Evolutionary conservation across 345 rosid species (phyloP), one percentile per base, ranked within the genome.

Genomic region (Chamaenerion angustifolium): DNA sequence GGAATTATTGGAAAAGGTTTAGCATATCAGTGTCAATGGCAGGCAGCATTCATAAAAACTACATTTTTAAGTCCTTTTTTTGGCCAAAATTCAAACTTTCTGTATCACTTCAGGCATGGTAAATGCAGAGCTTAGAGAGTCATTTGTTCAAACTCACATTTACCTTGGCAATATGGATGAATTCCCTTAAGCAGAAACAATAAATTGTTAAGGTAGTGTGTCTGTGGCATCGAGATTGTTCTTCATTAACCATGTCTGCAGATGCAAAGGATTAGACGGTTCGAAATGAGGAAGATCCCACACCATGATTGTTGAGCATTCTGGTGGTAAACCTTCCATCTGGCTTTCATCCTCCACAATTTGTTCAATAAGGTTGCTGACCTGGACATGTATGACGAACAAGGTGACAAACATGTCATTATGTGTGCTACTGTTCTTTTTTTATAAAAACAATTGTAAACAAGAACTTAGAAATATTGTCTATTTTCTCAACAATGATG

Each of bases 311-410:
- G 56, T 68, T 15, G 75, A 71, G 66, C 82, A 76, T 45, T 71
- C 42, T 11, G 65, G 69, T 43, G 27, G 61, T 21, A 76, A 63
- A 62, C 82, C 72, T 58, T 81, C 89, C 89, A 78, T 76, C 60
- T 76, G 82, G 66, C 75, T 76, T 56, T 81, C 89, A 64, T 81
- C 89, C 70, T 81, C 85, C 64, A 81, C 82, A 54, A 76, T 50
- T 64, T 76, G 82, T 58, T 81, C 82, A 11, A 81, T 53, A 37
- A 78, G 71, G 18, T 64, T 44, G 51, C 75, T 70, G 8, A 54
- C 76, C 89, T 78, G 71, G 54, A 69, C 11, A 52, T 16, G 51
- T 17, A 62, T 42, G n/a, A 3, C 16, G 16, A 35, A 11, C 3
- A 31, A 50, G 49, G 25, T 13, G 10, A 8, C 35, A 31, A 21